A percentile compares a stretch with the other conserved stretches of the same genome.
Conservation (phyloP, 2,329 filamentous ascomycete species). For the Fusarium agapanthi region DNA sequence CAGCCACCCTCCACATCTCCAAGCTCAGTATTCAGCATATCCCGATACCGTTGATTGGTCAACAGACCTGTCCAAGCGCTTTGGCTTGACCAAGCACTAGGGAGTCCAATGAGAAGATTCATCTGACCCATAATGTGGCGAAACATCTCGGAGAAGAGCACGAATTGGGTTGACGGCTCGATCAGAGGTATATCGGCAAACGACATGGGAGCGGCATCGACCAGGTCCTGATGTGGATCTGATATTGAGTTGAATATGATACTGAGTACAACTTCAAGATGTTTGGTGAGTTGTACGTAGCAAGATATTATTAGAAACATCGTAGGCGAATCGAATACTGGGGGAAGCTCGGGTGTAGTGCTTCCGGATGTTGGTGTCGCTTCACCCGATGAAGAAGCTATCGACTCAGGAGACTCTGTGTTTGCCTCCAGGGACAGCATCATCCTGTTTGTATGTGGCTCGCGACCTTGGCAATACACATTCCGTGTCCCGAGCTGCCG, state of each 20-base stretch:
- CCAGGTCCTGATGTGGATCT: constrained; percentile 14
- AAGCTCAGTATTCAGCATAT: constrained; percentile 41
- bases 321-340: constrained; percentile 38
- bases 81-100: constrained; percentile 30
- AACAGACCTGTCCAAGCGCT: constrained; percentile 42
- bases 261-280: constrained; percentile 38
- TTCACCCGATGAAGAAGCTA: not conserved
- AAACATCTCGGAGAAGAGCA: constrained; percentile 42
- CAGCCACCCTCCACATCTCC: constrained; percentile 35
- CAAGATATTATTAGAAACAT: constrained; percentile 45
- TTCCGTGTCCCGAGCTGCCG: constrained; percentile 30
- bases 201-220: constrained; percentile 30
- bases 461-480: not conserved
- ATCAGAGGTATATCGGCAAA: constrained; percentile 39
- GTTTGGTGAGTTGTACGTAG: constrained; percentile 40
- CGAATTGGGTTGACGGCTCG: constrained; percentile 40
- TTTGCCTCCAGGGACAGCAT: constrained; percentile 5
- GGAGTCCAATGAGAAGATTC: constrained; percentile 41
- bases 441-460: constrained; percentile 6
- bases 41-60: constrained; percentile 23
- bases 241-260: constrained; percentile 30
- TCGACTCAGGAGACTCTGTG: not conserved
- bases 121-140: constrained; percentile 39
- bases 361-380: not conserved
- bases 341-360: constrained; percentile 5